These are phyloP conservation scores for Calocybe gangraenosa DNA, from an alignment of 768 basidiomycete genomes.

Conservation along the genomic window DNA sequence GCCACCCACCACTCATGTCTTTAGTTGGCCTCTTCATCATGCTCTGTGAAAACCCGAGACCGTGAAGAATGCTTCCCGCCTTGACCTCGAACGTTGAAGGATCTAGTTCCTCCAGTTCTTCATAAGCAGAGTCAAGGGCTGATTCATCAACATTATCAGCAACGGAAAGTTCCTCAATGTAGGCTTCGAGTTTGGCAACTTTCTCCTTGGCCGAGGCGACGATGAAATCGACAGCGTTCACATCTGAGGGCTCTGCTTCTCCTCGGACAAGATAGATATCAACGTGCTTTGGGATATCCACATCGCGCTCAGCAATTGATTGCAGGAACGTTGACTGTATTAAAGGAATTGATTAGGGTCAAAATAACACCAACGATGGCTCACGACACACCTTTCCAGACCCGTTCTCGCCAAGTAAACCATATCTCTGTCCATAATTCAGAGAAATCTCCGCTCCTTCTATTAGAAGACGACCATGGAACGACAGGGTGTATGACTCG, in stretches of 20 bases:
- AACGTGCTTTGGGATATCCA: slow-evolving; percentile 90
- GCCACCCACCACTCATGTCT: slow-evolving; percentile 99
- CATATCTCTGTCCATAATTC: slow-evolving; percentile 88
- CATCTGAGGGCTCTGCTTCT: slow-evolving; percentile 92
- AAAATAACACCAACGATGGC: not conserved
- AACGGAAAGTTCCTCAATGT: slow-evolving; percentile 90
- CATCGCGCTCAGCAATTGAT: slow-evolving; percentile 93
- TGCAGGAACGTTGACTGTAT: slow-evolving; percentile 89
- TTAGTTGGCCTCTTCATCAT: slow-evolving; percentile 98
- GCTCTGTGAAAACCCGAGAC: slow-evolving; percentile 82
- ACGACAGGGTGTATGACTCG: slow-evolving; percentile 91
- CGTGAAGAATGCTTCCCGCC: slow-evolving; percentile 94
- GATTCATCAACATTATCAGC: slow-evolving; percentile 86
- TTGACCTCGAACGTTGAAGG: slow-evolving; percentile 94
- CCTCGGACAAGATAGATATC: slow-evolving; percentile 97
- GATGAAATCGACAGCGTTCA: slow-evolving; percentile 97
- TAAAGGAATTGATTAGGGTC: not conserved
- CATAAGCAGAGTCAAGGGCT: slow-evolving; percentile 86
- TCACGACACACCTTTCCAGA: slow-evolving; percentile 82
- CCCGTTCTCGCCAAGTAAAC: slow-evolving; percentile 94
- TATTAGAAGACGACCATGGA: slow-evolving; percentile 88
- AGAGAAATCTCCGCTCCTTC: slow-evolving; percentile 60
- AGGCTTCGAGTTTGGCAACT: slow-evolving; percentile 88
- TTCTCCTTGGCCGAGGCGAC: slow-evolving; percentile 88
- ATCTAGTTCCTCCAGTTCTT: slow-evolving; percentile 96